Base-by-base conservation (phyloP, 345 rosid species). In the Gossypium rotundifolium region DNA sequence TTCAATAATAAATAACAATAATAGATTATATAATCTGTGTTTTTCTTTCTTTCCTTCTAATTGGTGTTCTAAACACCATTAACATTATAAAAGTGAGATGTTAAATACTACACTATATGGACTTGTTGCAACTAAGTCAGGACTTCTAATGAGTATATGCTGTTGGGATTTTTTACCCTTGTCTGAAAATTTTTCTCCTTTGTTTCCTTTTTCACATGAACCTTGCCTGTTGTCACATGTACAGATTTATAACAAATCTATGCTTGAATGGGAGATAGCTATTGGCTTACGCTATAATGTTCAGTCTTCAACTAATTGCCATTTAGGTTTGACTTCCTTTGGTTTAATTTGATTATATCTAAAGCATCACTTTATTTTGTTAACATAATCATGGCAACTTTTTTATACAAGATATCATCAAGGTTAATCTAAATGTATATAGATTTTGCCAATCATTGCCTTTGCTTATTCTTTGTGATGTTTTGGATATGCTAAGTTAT, bases 211-310 rank as follows among this genome's bases (percentile, higher is more conserved):
- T 60, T 77, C 82, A 74, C 90, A 91, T 94, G 97, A 89, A 73
- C 93, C 97, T 76, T 86, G 97, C 82, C 80, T 91, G 60, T 76
- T 91, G 29, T 91, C 97, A 23, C 93, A 90, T 77, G 64, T 91
- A 53, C 83, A 91, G 73, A 87, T 91, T 64, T 89, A 89, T 74
- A 91, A 91, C 75, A 91, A 91, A 85, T 91, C 97, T 11, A 94
- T 91, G 2, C 93, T 91, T 64, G 97, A 91, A 78, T 91, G 97
- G 97, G 97, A 91, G 83, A 91, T 89, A 27, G 78, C 89, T 17
- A 94, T 83, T 65, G 97, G 97, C 73, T 86, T 91, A 81, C 90
- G 88, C 16, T 89, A 86, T 79, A 91, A 91, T 93, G 94, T 91
- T 77, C 40, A 79, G 27, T 78, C 66, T 46, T 46, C 25, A 45